These are phyloP conservation scores for Globisporangium middletonii DNA, from an alignment of 352 stramenopile genomes.

Conservation along the genomic window DNA sequence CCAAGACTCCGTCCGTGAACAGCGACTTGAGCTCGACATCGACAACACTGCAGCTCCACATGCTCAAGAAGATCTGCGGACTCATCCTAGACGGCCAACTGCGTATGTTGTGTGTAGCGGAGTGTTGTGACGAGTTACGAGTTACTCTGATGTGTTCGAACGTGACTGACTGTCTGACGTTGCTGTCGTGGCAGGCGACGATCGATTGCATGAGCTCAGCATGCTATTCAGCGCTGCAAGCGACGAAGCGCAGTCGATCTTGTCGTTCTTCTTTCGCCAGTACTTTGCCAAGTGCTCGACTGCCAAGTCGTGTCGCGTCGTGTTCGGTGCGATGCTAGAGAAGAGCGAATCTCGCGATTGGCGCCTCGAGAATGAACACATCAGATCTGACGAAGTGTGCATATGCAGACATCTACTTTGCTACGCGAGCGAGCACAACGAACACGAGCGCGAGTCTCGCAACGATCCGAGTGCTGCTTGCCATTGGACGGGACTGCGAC, in stretches of 20 bases:
- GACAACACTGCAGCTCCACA: background rate
- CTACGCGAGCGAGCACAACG: background rate
- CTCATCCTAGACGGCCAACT: constrained; percentile 8
- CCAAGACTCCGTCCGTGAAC: background rate
- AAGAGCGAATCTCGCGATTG: too few species aligned
- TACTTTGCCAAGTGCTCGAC: constrained; percentile 9
- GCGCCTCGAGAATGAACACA: too few species aligned
- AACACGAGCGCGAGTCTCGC: background rate
- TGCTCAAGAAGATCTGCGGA: constrained; percentile 3
- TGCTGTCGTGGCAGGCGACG: constrained; percentile 1
- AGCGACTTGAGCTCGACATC: background rate
- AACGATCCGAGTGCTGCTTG: background rate
- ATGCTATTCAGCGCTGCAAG: constrained; percentile 1
- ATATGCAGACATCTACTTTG: background rate
- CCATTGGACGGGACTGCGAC: background rate
- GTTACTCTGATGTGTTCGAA: background rate
- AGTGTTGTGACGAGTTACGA: background rate
- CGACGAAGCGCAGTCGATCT: background rate
- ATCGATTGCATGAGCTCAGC: background rate
- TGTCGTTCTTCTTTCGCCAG: constrained; percentile 9
- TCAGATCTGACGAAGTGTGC: background rate
- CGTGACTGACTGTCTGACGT: background rate
- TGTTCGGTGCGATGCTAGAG: background rate
- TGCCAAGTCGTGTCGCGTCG: background rate
- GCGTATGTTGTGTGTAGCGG: background rate